Base-by-base conservation (phyloP, 2,329 filamentous ascomycete genomes). In the Colletotrichum ledebouriae region DNA sequence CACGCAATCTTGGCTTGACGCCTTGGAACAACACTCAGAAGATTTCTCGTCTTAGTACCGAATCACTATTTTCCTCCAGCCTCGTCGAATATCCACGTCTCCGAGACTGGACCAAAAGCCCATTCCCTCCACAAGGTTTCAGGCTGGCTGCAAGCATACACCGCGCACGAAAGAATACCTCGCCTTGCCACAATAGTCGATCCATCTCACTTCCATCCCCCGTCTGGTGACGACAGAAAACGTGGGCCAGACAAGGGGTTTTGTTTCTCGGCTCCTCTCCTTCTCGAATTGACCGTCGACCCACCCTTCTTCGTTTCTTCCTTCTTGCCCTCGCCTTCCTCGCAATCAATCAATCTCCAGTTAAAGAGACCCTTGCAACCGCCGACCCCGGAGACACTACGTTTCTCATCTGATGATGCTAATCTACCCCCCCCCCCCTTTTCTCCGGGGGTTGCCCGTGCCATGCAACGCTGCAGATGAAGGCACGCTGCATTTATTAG, bases 391-490 rank as follows among this genome's bases (percentile, higher is more conserved):
- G 50, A 46, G 22, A 49, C 44, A 44, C 42, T 46, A 29, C 55
- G 42, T 59, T 63, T 61, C 44, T 46, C 52, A 64, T 59, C 58
- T 53, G 50, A 34, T 42, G 25, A 53, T 17, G 34, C 15, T 53
- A 29, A 53, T 53, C 29, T 20, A 13, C 22, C 37, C 57, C 47
- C 33, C 15, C 39, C 49, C 59, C 59, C 63, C 63, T 20, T 9
- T 3, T 42, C 29, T 44, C 41, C 59, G 42, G 47, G 25, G 17
- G 6, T n/a, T 53, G 46, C 41, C 34, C 61, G 29, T 29, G 55
- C 47, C 25, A 63, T 63, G 56, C 55, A 13, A 39, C 56, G 61
- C 57, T 59, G 61, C 44, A 59, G 61, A 65, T 55, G 61, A 68
- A 50, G 55, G 56, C 47, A 42, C 49, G 65, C 33, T 56, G 56